Percentiles rank a stretch among this genome's conserved stretches.
Evolutionary conservation across 2,329 filamentous ascomycete species (phyloP).

Genomic region (Pseudogymnoascus sp.): DNA sequence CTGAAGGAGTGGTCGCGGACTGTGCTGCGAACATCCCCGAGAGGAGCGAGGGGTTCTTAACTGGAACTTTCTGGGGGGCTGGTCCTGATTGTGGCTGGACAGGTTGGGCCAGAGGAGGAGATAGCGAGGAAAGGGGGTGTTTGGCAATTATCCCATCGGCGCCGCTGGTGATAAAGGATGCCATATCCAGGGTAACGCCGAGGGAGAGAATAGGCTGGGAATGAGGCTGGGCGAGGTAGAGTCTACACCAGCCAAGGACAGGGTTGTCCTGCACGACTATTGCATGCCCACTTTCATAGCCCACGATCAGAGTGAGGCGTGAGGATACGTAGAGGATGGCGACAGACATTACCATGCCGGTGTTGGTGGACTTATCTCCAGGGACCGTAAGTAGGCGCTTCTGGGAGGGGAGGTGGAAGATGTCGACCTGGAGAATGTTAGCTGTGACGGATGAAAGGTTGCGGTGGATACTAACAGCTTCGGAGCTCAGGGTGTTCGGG

Average conservation of each 20-base stretch:
- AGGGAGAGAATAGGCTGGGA: conserved; percentile 76
- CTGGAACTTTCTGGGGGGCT: not conserved
- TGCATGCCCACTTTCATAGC: conserved; percentile 78
- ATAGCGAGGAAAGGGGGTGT: conserved; percentile 53
- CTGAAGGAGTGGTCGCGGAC: not conserved
- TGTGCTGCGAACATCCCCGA: not conserved
- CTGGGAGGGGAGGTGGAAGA: conserved; percentile 75
- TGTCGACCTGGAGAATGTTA: conserved; percentile 54
- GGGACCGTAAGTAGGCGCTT: conserved; percentile 55
- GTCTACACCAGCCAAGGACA: conserved; percentile 38
- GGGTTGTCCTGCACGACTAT: conserved; percentile 46
- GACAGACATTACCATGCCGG: conserved; percentile 87
- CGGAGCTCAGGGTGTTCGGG: conserved; percentile 67
- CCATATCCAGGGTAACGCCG: conserved; percentile 41
- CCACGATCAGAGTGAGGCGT: conserved; percentile 59
- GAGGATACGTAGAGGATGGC: conserved; percentile 46
- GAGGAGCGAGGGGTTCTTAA: not conserved
- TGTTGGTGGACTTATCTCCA: conserved; percentile 36
- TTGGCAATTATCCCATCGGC: conserved; percentile 75
- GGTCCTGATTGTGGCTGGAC: not conserved
- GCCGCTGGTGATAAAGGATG: conserved; percentile 66
- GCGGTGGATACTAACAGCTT: conserved; percentile 46
- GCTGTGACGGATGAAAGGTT: not conserved
- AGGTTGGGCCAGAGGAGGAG: not conserved
- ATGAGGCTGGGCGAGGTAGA: conserved; percentile 63